These are phyloP conservation scores for Pestalotiopsis sp. DNA, from an alignment of 2,329 filamentous ascomycete genomes.

Conservation along the genomic window DNA sequence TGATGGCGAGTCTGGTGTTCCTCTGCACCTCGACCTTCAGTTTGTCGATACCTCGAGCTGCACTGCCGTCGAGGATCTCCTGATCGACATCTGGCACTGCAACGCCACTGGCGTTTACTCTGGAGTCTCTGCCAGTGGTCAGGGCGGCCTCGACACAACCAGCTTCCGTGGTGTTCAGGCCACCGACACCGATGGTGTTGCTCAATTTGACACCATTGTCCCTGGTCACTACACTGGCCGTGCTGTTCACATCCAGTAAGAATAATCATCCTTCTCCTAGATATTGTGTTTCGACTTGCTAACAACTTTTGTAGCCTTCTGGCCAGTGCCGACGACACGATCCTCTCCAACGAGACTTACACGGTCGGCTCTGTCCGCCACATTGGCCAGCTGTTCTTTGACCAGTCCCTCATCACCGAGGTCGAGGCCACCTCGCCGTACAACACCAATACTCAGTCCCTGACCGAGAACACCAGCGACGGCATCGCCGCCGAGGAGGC, in stretches of 20 bases:
- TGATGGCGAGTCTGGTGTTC: slow-evolving; percentile 39
- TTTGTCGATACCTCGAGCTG: slow-evolving; percentile 40
- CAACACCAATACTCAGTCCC: background rate
- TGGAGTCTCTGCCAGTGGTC: slow-evolving; percentile 40
- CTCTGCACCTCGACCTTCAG: slow-evolving; percentile 42
- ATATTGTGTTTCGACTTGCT: background rate
- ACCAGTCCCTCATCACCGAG: slow-evolving; percentile 55
- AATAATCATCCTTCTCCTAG: background rate
- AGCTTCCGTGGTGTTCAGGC: slow-evolving; percentile 43
- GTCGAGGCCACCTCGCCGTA: slow-evolving; percentile 12
- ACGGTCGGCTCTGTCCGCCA: slow-evolving; percentile 47
- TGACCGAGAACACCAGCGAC: slow-evolving; percentile 8
- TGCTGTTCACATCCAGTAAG: slow-evolving; percentile 47
- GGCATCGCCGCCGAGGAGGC: slow-evolving; percentile 5
- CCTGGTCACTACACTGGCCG: slow-evolving; percentile 47
- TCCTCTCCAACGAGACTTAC: slow-evolving; percentile 49
- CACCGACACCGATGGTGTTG: slow-evolving; percentile 43
- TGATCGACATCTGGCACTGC: slow-evolving; percentile 40
- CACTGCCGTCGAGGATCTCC: slow-evolving; percentile 33
- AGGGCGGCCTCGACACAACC: slow-evolving; percentile 46
- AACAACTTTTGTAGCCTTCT: slow-evolving; percentile 31
- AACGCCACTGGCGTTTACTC: slow-evolving; percentile 44
- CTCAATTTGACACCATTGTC: slow-evolving; percentile 43
- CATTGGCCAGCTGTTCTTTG: slow-evolving; percentile 68
- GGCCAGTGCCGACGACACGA: slow-evolving; percentile 42